Percentiles rank a stretch among this genome's conserved stretches.
phyloP scores from a whole-genome alignment of 441 rosid species.

The Arabidopsis lyrata region DNA sequence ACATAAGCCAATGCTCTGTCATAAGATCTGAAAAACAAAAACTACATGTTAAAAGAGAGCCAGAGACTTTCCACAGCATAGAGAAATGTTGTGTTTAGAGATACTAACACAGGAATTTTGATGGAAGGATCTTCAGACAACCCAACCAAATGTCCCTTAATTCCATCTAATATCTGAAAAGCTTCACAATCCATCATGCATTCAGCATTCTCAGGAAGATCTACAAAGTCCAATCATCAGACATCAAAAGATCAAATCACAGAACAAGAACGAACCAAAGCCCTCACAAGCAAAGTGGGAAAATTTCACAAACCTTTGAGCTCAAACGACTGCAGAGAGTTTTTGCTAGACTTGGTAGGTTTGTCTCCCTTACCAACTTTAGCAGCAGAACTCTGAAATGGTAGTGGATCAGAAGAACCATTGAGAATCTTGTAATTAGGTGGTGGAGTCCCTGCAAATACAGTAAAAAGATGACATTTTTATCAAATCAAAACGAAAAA shows the following conservation, averaged over 20 bases:
- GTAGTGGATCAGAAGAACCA: slow-evolving; percentile 12
- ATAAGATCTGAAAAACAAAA: slow-evolving; percentile 6
- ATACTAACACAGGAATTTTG: slow-evolving; percentile 23
- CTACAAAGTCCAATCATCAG: slow-evolving; percentile 19
- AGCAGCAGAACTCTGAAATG: neutral
- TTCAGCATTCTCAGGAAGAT: slow-evolving; percentile 16
- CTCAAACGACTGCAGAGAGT: neutral
- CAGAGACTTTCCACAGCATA: neutral
- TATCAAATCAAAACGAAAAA: neutral
- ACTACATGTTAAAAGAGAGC: neutral
- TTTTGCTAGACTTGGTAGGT: slow-evolving; percentile 14
- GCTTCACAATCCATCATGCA: slow-evolving; percentile 31
- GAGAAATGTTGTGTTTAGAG: neutral
- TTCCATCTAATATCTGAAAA: slow-evolving; percentile 24
- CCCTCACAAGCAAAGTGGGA: neutral
- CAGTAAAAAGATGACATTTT: slow-evolving; percentile 3
- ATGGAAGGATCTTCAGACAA: slow-evolving; percentile 20
- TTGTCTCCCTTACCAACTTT: slow-evolving; percentile 14
- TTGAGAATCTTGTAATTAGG: neutral
- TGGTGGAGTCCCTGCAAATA: neutral
- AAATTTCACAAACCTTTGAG: slow-evolving; percentile 11
- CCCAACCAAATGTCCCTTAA: slow-evolving; percentile 18
- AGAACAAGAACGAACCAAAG: neutral
- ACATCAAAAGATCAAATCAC: neutral
- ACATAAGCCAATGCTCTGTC: slow-evolving; percentile 1